Conservation (phyloP, 2,329 filamentous ascomycete species). For the Capronia epimyces region DNA sequence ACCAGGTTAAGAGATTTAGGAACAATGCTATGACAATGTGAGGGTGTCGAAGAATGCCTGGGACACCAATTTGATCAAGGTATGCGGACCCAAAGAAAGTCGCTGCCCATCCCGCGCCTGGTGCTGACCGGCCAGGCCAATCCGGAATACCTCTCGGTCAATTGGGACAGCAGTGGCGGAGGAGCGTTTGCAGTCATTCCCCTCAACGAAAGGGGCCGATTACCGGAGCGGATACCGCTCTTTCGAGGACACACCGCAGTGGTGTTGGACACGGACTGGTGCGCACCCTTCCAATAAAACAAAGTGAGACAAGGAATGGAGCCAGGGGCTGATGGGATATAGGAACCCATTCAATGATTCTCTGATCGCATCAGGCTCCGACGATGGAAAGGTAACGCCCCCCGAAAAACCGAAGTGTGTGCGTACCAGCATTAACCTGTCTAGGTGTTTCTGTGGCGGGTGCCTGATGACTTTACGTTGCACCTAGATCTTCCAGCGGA, state of each 20-base stretch:
- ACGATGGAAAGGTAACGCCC: slow-evolving; percentile 74
- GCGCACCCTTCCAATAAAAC: slow-evolving; percentile 38
- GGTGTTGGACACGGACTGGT: slow-evolving; percentile 97
- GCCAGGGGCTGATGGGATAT: slow-evolving; percentile 12
- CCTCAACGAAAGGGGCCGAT: slow-evolving; percentile 77
- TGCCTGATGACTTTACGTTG: slow-evolving; percentile 80
- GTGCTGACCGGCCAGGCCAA: slow-evolving; percentile 61
- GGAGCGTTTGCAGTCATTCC: slow-evolving; percentile 97
- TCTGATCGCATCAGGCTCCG: slow-evolving; percentile 85
- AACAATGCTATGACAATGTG: slow-evolving; percentile 97
- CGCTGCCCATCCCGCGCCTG: slow-evolving; percentile 25
- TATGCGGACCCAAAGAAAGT: slow-evolving; percentile 47
- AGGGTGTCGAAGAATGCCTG: slow-evolving; percentile 97
- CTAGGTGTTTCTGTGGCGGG: slow-evolving; percentile 84
- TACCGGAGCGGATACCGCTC: slow-evolving; percentile 87
- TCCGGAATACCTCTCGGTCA: slow-evolving; percentile 91
- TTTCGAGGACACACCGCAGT: slow-evolving; percentile 94
- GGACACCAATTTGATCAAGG: slow-evolving; percentile 98
- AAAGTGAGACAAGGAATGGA: slow-evolving; percentile 6
- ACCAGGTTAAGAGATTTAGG: slow-evolving; percentile 44
- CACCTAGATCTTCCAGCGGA: slow-evolving; percentile 70
- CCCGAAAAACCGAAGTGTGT: background rate
- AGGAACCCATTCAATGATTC: slow-evolving; percentile 97
- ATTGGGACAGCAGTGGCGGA: slow-evolving; percentile 95
- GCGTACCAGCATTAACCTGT: slow-evolving; percentile 20